Evolutionary conservation across 2,329 filamentous ascomycete genomes (phyloP), one percentile per base, ranked within the genome.

Genomic region (Ambrosiella beaveri): DNA sequence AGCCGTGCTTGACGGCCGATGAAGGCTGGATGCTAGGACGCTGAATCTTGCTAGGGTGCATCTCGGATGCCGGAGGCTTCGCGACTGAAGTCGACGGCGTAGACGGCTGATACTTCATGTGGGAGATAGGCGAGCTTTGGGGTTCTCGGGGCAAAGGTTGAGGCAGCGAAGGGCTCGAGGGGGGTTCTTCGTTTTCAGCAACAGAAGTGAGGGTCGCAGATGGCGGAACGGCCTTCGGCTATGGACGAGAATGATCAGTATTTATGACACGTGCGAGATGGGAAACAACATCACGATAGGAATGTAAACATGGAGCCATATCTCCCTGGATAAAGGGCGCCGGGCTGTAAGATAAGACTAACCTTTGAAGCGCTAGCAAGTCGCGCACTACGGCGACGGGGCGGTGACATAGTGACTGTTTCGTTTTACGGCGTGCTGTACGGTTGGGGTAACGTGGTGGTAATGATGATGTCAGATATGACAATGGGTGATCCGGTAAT

Each of bases 1-100:
- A 95, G 13, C 90, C 90, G 19, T 95, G 76, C 65, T 85, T 81
- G 49, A 93, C 75, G 5, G 85, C 88, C 9, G 89, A 88, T 35
- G 93, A 89, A 1, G 85, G 80, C 50, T 86, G 75, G 57, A 85
- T 86, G 62, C 82, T 85, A 19, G 86, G 90, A 63, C 80, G 77
- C 59, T 93, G 88, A 59, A 81, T 80, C 67, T 86, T 86, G 72
- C 86, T 86, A 7, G 91, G 91, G 67, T 96, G 90, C 90, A 96
- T 96, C 68, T 95, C 89, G 61, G 83, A 81, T 62, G 77, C 77
- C 53, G 84, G 74, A 27, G 88, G 86, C 71, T 86, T 85, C 63
- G 85, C 73, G 5, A 81, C 77, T 3, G 81, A 81, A 12, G 76
- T 78, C 45, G 75, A 76, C 4, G 88, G 88, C 1, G 86, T 84